Percentiles rank a stretch among this genome's conserved stretches.
Conservation (phyloP, 2,329 filamentous ascomycete genomes). For the Diplodia corticola region DNA sequence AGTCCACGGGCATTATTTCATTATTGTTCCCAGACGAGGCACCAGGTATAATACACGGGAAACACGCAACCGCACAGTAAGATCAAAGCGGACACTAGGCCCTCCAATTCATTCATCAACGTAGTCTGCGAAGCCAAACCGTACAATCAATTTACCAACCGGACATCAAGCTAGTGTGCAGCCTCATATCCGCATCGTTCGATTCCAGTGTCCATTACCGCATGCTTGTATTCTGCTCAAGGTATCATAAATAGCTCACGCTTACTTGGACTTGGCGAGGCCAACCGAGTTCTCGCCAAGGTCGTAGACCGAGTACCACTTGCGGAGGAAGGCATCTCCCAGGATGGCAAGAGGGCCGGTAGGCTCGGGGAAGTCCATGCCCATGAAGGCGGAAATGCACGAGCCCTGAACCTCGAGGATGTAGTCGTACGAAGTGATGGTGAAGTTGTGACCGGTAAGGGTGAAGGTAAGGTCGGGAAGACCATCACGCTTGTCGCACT, state of each 20-base stretch:
- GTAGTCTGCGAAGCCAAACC: not conserved
- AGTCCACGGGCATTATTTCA: not conserved
- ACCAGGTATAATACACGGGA: not conserved
- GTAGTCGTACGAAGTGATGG: conserved; percentile 86
- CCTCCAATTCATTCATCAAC: not conserved
- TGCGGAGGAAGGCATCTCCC: conserved; percentile 79
- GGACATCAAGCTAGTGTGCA: not conserved
- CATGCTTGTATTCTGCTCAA: not conserved
- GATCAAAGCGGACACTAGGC: not conserved
- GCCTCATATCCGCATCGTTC: not conserved
- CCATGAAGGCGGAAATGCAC: conserved; percentile 97
- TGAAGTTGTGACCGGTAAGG: conserved; percentile 89
- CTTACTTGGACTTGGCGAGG: conserved; percentile 78
- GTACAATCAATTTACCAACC: conserved; percentile 10
- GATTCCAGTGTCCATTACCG: not conserved
- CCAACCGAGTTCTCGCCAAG: conserved; percentile 85
- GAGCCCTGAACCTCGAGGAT: conserved; percentile 92
- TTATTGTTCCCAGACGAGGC: not conserved
- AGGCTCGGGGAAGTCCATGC: conserved; percentile 81
- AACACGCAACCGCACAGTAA: not conserved
- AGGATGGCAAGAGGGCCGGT: conserved; percentile 92
- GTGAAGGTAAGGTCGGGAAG: conserved; percentile 92
- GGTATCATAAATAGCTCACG: conserved; percentile 12
- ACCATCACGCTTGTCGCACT: conserved; percentile 78
- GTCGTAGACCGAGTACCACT: conserved; percentile 96